A percentile compares a stretch with the other conserved stretches of the same genome.
These are phyloP conservation scores for Cornus suecica DNA, from an alignment of 148 eudicot species.

Conservation along the genomic window DNA sequence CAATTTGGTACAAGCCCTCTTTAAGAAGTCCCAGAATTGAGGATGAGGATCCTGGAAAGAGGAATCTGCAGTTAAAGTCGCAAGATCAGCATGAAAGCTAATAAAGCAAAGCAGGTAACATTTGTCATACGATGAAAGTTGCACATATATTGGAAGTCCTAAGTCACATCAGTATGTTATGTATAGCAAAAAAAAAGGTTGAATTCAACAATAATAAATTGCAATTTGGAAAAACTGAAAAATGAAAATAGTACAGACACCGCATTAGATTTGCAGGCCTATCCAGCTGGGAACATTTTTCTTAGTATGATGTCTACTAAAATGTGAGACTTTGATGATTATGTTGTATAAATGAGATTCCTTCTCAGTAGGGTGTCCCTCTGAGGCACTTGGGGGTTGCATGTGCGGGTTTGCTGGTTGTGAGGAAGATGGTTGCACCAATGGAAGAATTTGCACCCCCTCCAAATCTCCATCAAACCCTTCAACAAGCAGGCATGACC, in stretches of 20 bases:
- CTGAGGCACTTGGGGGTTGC: no score
- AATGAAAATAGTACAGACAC: no score
- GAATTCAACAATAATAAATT: no score
- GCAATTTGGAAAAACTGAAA: no score
- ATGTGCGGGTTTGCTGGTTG: no score
- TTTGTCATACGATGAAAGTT: background rate
- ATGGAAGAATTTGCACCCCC: no score
- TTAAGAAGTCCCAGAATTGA: constrained; percentile 69
- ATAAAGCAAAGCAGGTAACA: constrained; percentile 1
- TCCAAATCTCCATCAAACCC: no score
- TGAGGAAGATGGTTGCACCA: no score
- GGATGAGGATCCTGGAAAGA: constrained; percentile 66
- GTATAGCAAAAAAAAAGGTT: no score
- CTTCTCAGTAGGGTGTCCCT: no score
- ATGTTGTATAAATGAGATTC: no score
- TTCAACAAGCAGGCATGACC: no score
- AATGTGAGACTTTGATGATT: background rate
- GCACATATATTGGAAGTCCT: background rate
- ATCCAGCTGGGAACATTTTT: background rate
- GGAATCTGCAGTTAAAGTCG: constrained; percentile 61
- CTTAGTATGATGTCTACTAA: background rate
- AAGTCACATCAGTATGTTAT: background rate
- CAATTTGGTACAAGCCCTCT: constrained; percentile 76
- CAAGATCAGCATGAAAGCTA: constrained; percentile 11
- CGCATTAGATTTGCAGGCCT: background rate